phyloP scores from a whole-genome alignment of 2,329 filamentous ascomycete genomes.

The Penicillium sp. region DNA sequence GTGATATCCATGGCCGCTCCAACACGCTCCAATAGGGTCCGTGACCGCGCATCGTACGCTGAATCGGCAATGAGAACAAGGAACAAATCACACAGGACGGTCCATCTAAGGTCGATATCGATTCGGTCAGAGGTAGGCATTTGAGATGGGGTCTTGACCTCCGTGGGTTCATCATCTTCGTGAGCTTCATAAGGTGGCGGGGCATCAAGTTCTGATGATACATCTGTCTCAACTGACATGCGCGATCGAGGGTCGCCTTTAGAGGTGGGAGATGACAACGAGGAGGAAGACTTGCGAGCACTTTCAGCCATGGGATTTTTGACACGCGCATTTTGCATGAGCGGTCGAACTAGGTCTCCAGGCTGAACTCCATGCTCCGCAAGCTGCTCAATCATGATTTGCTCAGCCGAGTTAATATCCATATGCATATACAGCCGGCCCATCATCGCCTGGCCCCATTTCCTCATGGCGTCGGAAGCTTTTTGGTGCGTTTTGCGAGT shows the following conservation, averaged over 20 bases:
- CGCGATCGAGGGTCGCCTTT: constrained; percentile 32
- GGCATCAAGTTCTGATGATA: constrained; percentile 53
- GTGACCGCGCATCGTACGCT: constrained; percentile 85
- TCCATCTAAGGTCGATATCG: constrained; percentile 96
- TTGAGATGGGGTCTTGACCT: constrained; percentile 81
- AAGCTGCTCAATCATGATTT: constrained; percentile 98
- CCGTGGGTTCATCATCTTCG: constrained; percentile 72
- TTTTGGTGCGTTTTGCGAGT: constrained; percentile 73
- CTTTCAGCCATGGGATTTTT: constrained; percentile 82
- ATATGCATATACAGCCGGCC: constrained; percentile 91
- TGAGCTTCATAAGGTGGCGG: constrained; percentile 63
- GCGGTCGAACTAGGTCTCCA: constrained; percentile 76
- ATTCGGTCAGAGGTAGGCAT: constrained; percentile 81
- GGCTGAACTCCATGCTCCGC: constrained; percentile 89
- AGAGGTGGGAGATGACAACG: constrained; percentile 32
- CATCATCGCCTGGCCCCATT: constrained; percentile 99
- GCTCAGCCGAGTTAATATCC: constrained; percentile 86
- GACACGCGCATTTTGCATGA: constrained; percentile 91
- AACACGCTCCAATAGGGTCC: constrained; percentile 80
- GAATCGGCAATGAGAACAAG: constrained; percentile 96
- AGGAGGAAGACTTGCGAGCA: constrained; percentile 45
- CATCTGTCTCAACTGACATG: constrained; percentile 40
- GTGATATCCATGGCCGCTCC: constrained; percentile 78
- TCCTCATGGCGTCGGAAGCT: constrained; percentile 77
- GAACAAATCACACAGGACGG: constrained; percentile 93